phyloP scores from a whole-genome alignment of 495 filamentous ascomycete species.

The Aspergillus biplanus region DNA sequence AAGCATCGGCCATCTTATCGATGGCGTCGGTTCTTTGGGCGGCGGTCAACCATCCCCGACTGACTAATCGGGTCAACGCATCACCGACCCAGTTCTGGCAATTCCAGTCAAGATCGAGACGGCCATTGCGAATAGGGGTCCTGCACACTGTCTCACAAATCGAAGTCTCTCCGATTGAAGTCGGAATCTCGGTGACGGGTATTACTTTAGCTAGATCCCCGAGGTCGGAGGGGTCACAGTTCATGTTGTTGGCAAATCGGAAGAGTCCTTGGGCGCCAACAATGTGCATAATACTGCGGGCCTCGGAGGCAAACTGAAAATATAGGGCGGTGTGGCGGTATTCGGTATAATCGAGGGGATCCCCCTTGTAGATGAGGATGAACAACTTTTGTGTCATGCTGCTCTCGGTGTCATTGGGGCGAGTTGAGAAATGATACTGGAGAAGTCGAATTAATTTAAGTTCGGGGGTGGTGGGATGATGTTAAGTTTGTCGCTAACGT shows the following conservation, averaged over 20 bases:
- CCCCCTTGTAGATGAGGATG: slow-evolving; percentile 35
- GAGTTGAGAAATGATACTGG: neutral
- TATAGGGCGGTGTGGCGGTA: slow-evolving; percentile 40
- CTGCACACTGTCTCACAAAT: slow-evolving; percentile 27
- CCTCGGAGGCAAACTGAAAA: slow-evolving; percentile 24
- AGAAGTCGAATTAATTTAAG: no score
- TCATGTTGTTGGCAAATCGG: slow-evolving; percentile 34
- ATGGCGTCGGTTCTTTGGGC: slow-evolving; percentile 27
- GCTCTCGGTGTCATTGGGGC: neutral
- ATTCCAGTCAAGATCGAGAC: slow-evolving; percentile 35
- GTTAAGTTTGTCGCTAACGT: no score
- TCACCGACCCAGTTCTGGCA: slow-evolving; percentile 43
- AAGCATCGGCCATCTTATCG: slow-evolving; percentile 34
- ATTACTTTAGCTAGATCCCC: slow-evolving; percentile 59
- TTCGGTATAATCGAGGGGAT: slow-evolving; percentile 35
- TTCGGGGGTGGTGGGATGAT: no score
- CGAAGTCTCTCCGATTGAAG: slow-evolving; percentile 22
- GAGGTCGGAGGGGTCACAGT: slow-evolving; percentile 41
- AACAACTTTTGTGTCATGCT: slow-evolving; percentile 29
- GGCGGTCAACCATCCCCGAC: slow-evolving; percentile 26
- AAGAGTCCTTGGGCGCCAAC: slow-evolving; percentile 36
- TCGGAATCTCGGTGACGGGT: slow-evolving; percentile 25
- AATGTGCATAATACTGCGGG: slow-evolving; percentile 30
- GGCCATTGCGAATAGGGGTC: slow-evolving; percentile 32
- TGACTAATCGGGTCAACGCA: slow-evolving; percentile 30